Base-by-base conservation (phyloP, 441 rosid species). In the Francoa sonchifolia region DNA sequence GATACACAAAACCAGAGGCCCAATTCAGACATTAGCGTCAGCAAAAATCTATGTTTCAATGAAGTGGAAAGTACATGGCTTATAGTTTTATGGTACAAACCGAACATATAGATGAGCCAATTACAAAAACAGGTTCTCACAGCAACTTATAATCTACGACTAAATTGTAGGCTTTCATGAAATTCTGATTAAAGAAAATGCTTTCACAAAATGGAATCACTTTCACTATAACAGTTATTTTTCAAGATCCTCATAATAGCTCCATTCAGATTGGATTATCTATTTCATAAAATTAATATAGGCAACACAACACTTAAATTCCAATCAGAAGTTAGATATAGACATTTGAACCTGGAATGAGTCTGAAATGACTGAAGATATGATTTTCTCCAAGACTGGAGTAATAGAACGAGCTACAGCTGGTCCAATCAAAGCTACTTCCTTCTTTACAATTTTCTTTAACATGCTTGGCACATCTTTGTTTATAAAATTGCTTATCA, bases 371-470 rank as follows among this genome's bases (percentile, higher is more conserved):
- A 58, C 57, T 23, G 67, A 57, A 43, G 68, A 55, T 15, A 64
- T 54, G 44, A 65, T 58, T 38, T 63, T 71, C 55, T 62, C 73
- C 34, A 69, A 36, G 33, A 52, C 28, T 15, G 74, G 77, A 48
- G 62, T 50, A 14, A 64, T 32, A 39, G 67, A 55, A 33, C 74
- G 71, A 48, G 52, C 73, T 30, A 67, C 62, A 43, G 62, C 51
- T 42, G 66, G 53, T 12, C 71, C 69, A 52, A 67, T 50, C 10
- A 58, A 42, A 29, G 64, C 42, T 39, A 59, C 51, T 56, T 72
- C 77, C 61, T 67, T 67, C 59, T 67, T 72, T 15, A 72, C 20
- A 45, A 57, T 55, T 62, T 56, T 72, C 60, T 72, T 74, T 44
- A 67, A 45, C 28, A 60, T 39, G 16, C 49, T 44, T 6, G 73